Evolutionary conservation across 352 stramenopile species (phyloP).

Genomic region (Phytophthora agathidicida): DNA sequence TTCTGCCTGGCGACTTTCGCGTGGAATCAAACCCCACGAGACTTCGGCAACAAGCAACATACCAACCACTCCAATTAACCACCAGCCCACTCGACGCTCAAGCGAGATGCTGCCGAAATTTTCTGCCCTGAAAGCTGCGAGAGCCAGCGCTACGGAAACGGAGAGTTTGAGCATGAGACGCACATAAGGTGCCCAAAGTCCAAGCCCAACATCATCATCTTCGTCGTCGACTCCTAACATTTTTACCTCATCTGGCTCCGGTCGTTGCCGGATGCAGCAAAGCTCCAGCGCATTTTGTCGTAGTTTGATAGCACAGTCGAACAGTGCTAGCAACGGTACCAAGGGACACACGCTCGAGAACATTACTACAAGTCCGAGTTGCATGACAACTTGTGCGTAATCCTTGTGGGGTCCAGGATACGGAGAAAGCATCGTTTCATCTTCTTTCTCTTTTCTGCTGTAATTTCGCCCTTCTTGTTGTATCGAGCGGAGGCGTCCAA

Average conservation of each 20-base stretch:
- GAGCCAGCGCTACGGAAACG: slow-evolving; percentile 27
- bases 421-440: slow-evolving; percentile 20
- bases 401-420: slow-evolving; percentile 45
- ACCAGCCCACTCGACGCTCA: slow-evolving; percentile 45
- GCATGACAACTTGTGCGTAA: slow-evolving; percentile 47
- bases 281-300: slow-evolving; percentile 51
- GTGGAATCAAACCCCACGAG: slow-evolving; percentile 43
- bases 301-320: slow-evolving; percentile 48
- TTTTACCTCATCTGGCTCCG: slow-evolving; percentile 33
- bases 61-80: slow-evolving; percentile 32
- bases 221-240: slow-evolving; percentile 2
- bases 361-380: slow-evolving; percentile 52
- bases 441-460: slow-evolving; percentile 5
- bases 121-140: slow-evolving; percentile 41
- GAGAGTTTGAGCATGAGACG: slow-evolving; percentile 42
- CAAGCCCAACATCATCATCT: slow-evolving; percentile 13
- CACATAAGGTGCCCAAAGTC: slow-evolving; percentile 40
- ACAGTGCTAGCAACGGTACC: slow-evolving; percentile 42
- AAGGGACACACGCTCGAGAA: slow-evolving; percentile 53
- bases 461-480: slow-evolving; percentile 3
- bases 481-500: slow-evolving; percentile 10
- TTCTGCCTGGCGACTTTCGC: slow-evolving; percentile 21
- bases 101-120: slow-evolving; percentile 29
- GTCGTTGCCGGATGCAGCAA: slow-evolving; percentile 47
- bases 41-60: slow-evolving; percentile 43